These are phyloP conservation scores for Xerocomus spinulosus DNA, from an alignment of 768 basidiomycete species.

Conservation along the genomic window DNA sequence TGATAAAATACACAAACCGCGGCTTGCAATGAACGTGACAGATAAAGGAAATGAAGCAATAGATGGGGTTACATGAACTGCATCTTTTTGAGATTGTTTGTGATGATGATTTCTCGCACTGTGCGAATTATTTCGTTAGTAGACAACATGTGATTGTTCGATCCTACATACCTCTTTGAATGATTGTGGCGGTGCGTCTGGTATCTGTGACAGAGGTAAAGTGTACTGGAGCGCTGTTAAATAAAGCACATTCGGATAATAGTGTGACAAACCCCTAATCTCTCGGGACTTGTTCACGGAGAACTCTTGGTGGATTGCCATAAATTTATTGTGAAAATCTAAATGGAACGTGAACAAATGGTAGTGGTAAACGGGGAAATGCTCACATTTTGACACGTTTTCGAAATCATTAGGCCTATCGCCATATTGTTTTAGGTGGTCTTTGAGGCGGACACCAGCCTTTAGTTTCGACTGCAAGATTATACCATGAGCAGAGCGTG, in stretches of 20 bases:
- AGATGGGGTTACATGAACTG: conserved; percentile 27
- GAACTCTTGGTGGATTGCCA: conserved; percentile 58
- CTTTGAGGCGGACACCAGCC: conserved; percentile 65
- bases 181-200: conserved; percentile 65
- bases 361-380: background rate
- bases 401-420: conserved; percentile 78
- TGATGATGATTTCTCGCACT: conserved; percentile 72
- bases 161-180: conserved; percentile 56
- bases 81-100: conserved; percentile 58
- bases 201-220: conserved; percentile 82
- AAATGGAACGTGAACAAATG: conserved; percentile 4
- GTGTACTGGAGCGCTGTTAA: conserved; percentile 49
- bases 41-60: conserved; percentile 1
- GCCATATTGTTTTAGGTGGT: conserved; percentile 67
- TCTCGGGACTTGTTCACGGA: conserved; percentile 71
- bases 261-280: conserved; percentile 53
- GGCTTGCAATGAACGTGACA: conserved; percentile 8
- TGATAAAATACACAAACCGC: conserved; percentile 15
- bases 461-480: conserved; percentile 60
- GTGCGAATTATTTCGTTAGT: conserved; percentile 3
- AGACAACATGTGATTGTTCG: background rate
- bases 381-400: conserved; percentile 67
- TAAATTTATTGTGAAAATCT: conserved; percentile 77
- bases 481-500: background rate
- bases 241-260: background rate